Conservation (phyloP, 2,329 filamentous ascomycete species). For the Fonsecaea nubica region DNA sequence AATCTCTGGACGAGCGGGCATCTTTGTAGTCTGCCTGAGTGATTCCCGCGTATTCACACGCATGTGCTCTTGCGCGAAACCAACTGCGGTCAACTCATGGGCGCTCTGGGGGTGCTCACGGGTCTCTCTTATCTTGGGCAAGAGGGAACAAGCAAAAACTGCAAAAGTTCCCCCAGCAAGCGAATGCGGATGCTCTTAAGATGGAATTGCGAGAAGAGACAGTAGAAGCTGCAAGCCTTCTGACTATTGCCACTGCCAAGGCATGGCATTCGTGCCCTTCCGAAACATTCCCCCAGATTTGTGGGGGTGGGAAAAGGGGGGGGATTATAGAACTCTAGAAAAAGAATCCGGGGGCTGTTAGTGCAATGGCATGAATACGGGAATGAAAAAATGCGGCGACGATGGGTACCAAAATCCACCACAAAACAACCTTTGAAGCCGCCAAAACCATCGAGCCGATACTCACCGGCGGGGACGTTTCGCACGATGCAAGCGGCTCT, state of each 20-base stretch:
- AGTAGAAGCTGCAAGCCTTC: no score
- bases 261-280: no score
- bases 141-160: no score
- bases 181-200: no score
- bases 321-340: no score
- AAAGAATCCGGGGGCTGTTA: not conserved
- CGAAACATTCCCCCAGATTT: no score
- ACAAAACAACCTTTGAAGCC: constrained; percentile 82
- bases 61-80: not conserved
- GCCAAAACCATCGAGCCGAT: constrained; percentile 86
- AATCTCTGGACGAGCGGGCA: not conserved
- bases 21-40: not conserved
- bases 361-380: not conserved
- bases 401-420: constrained; percentile 62
- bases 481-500: constrained; percentile 79
- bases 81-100: not conserved
- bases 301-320: no score
- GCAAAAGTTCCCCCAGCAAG: no score
- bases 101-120: not conserved
- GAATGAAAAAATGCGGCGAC: not conserved
- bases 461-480: constrained; percentile 87
- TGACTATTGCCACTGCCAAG: no score
- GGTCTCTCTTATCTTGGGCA: not conserved
- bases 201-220: no score
- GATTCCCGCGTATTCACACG: not conserved